A percentile compares a stretch with the other conserved stretches of the same genome.
Conservation (phyloP, 106 monocot genomes). For the Platanthera zijinensis region DNA sequence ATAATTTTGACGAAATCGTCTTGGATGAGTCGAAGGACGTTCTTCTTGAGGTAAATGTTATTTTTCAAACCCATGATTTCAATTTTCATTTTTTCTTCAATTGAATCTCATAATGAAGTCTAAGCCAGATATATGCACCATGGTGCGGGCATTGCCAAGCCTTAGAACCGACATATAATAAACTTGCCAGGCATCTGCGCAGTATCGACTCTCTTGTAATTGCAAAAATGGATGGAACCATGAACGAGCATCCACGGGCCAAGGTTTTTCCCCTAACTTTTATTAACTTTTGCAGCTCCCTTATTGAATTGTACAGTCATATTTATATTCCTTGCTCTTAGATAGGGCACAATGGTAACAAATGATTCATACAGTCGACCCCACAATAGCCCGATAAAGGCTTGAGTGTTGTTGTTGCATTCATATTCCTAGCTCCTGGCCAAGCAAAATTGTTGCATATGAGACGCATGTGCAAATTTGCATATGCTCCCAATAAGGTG, state of each 20-base stretch:
- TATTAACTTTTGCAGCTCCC: not conserved
- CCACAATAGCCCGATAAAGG: too few species aligned
- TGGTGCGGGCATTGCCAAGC: constrained; percentile 98
- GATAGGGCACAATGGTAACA: too few species aligned
- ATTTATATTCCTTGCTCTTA: too few species aligned
- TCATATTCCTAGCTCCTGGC: not conserved
- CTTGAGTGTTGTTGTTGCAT: not conserved
- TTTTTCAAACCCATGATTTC: not conserved
- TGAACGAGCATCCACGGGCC: constrained; percentile 91
- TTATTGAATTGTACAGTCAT: not conserved
- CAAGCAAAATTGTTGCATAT: too few species aligned
- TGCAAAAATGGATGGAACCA: constrained; percentile 96
- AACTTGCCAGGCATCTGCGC: constrained; percentile 74
- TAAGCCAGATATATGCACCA: constrained; percentile 80
- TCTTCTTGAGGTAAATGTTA: constrained; percentile 61
- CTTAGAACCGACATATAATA: constrained; percentile 90
- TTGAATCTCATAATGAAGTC: not conserved
- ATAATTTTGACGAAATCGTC: constrained; percentile 79
- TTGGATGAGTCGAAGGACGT: constrained; percentile 92
- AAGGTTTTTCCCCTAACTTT: constrained; percentile 32
- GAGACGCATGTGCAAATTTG: too few species aligned
- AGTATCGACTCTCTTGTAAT: constrained; percentile 76
- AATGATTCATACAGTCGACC: too few species aligned
- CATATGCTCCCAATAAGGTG: too few species aligned
- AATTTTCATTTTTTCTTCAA: not conserved